Evolutionary conservation across 1,284 basidiomycete genomes (phyloP), one percentile per base, ranked within the genome.

Genomic region (Trametes pubescens): DNA sequence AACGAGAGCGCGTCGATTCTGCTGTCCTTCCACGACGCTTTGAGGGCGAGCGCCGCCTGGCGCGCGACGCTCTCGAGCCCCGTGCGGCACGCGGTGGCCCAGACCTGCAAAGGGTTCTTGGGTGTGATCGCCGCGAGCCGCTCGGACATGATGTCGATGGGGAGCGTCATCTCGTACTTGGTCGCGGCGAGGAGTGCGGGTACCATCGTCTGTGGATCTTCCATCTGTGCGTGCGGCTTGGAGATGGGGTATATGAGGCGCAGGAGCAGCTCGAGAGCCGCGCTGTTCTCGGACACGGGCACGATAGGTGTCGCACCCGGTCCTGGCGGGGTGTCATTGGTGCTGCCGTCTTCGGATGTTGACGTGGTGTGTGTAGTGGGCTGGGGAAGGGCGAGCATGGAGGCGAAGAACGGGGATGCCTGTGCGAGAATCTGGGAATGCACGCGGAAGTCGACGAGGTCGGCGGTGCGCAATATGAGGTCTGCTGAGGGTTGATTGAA

Each of bases 381-480:
- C 48, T 67, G 67, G 7, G 69, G 65, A 1, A 69, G 40, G 6
- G 57, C 32, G 55, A 71, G 51, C 59, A 69, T 62, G 48, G 22
- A 43, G n/a, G 40, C 59, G 46, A 71, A 71, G 35, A 71, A 32
- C 0, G 82, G 78, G 3, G 83, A 84, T 4, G 82, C 77, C 34
- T 81, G 72, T 14, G 55, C 35, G 18, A 69, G 63, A 43, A 71
- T 68, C 22, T n/a, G 57, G 6, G 59, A 57, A 43, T 59, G 62
- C 4, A 69, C 65, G 34, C 57, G 66, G 51, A 69, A 68, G 44
- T 65, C 61, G 49, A 71, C 59, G 26, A 29, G 4, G 37, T 71
- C 67, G 40, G 37, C 40, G 21, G 65, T 60, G 32, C 55, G 65
- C 7, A 71, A 40, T 29, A 69, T 59, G 38, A 66, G 48, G 57